Evolutionary conservation across 2,329 filamentous ascomycete genomes (phyloP).

Genomic region (Tolypocladium sp.): DNA sequence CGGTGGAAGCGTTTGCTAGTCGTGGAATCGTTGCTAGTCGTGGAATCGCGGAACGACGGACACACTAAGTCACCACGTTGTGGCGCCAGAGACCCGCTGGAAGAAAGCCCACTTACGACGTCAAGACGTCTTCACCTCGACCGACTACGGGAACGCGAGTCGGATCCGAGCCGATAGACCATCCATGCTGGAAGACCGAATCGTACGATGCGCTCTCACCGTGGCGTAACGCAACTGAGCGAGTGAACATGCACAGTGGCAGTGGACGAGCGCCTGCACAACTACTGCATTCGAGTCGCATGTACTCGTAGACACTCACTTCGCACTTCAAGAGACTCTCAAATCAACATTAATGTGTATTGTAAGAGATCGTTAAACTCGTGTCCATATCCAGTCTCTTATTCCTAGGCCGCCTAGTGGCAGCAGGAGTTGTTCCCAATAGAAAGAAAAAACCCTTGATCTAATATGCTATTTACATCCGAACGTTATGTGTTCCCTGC

Average conservation of each 20-base stretch:
- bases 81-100: background rate
- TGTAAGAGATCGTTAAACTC: background rate
- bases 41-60: background rate
- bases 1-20: background rate
- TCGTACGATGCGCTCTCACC: too few relatives aligned
- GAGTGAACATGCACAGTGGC: background rate
- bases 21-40: too few relatives aligned
- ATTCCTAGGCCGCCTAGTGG: background rate
- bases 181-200: too few relatives aligned
- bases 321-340: background rate
- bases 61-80: background rate
- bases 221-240: too few relatives aligned
- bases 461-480: constrained; percentile 2
- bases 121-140: background rate
- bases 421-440: background rate
- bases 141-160: background rate
- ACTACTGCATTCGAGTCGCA: background rate
- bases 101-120: background rate
- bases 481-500: constrained; percentile 11
- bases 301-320: background rate
- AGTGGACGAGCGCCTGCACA: background rate
- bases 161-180: too few relatives aligned
- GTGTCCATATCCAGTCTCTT: background rate
- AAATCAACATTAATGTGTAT: background rate
- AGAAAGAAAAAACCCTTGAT: background rate